These are phyloP conservation scores for Dendrostoma leiphaemia DNA, from an alignment of 2,329 filamentous ascomycete genomes.

Conservation along the genomic window DNA sequence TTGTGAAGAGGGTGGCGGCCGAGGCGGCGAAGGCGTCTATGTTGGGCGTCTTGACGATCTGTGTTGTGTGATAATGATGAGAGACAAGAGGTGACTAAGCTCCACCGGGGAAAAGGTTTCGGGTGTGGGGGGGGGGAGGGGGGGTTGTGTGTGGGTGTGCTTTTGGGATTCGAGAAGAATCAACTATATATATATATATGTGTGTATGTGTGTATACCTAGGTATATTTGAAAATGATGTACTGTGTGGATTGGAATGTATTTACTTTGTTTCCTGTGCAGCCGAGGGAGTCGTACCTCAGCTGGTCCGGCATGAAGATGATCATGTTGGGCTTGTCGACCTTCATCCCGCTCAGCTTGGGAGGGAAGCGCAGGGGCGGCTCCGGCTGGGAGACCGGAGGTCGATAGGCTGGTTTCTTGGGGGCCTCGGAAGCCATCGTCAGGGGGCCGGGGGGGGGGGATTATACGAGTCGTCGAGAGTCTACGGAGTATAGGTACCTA, in stretches of 20 bases:
- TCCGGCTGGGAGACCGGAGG: neutral
- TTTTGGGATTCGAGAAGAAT: no score
- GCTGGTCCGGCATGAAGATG: constrained; percentile 36
- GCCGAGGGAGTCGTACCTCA: constrained; percentile 42
- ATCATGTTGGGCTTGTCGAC: constrained; percentile 18
- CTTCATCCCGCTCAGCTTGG: constrained; percentile 19
- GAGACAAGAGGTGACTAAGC: no score
- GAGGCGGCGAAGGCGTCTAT: constrained; percentile 38
- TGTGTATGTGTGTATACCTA: no score
- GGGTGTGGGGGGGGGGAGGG: no score
- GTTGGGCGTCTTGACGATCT: constrained; percentile 39
- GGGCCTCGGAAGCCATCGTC: neutral
- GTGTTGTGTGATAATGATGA: no score
- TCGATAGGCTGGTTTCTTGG: neutral
- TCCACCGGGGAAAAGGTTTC: no score
- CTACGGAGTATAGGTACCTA: no score
- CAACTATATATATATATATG: no score
- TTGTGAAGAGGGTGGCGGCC: constrained; percentile 41
- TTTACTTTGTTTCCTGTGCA: neutral
- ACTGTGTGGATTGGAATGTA: no score
- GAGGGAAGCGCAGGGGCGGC: constrained; percentile 10
- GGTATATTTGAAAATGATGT: no score
- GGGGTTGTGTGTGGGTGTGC: no score
- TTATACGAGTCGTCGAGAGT: no score
- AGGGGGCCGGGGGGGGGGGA: neutral